Evolutionary conservation across 257 asterid genomes (phyloP).

Genomic region (Solanum neorickii): DNA sequence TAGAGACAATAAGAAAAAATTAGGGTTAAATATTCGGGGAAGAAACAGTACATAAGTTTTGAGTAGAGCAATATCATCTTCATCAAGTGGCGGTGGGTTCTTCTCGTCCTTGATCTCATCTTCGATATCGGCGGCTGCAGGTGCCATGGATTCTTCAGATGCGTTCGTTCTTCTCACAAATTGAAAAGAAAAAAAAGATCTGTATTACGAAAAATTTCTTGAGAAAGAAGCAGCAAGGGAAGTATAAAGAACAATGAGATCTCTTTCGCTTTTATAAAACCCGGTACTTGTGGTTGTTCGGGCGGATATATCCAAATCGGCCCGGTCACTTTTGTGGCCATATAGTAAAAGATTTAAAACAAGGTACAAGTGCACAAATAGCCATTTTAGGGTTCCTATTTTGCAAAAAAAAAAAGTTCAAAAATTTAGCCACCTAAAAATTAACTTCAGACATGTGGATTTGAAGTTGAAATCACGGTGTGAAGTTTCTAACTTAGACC

Average conservation of each 20-base stretch:
- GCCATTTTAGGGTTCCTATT: not conserved
- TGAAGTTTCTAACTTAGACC: not conserved
- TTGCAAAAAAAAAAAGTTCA: not conserved
- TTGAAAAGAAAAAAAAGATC: not conserved
- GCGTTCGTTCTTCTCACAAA: not conserved
- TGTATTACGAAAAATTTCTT: not conserved
- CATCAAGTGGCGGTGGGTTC: constrained; percentile 83
- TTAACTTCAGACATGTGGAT: not conserved
- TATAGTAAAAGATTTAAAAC: not conserved
- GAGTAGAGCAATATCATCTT: constrained; percentile 89
- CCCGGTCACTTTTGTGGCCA: not conserved
- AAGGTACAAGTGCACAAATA: not conserved
- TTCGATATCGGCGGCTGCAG: constrained; percentile 36
- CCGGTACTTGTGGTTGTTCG: not conserved
- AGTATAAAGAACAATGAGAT: not conserved
- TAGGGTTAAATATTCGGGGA: constrained; percentile 16
- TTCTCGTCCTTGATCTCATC: constrained; percentile 93
- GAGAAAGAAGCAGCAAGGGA: not conserved
- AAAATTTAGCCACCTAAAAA: not conserved
- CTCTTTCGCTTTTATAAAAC: not conserved
- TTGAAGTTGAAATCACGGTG: not conserved
- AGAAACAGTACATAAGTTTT: constrained; percentile 50
- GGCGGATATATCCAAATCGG: not conserved
- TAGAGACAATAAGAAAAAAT: not conserved
- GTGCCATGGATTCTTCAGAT: constrained; percentile 13